Conservation (phyloP, 805 yeast species). For the Candida awuae region DNA sequence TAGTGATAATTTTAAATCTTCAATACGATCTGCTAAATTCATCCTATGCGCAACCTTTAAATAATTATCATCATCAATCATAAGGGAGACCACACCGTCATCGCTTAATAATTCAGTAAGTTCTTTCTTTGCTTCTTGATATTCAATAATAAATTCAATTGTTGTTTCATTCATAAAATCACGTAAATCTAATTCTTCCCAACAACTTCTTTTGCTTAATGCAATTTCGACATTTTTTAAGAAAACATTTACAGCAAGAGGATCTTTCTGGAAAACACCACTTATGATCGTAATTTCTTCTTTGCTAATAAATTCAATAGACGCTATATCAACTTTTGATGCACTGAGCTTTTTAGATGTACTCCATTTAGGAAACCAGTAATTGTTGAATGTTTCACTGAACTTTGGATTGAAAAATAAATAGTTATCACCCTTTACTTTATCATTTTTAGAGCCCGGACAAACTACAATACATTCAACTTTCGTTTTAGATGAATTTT, state of each 20-base stretch:
- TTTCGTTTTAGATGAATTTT: slow-evolving; percentile 9
- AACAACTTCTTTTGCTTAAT: slow-evolving; percentile 26
- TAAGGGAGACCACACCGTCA: slow-evolving; percentile 13
- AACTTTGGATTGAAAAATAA: slow-evolving; percentile 21
- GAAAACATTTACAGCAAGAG: neutral
- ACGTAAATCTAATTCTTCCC: slow-evolving; percentile 38
- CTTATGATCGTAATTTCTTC: slow-evolving; percentile 25
- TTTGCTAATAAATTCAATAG: slow-evolving; percentile 38
- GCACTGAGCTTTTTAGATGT: slow-evolving; percentile 8
- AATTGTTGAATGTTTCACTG: slow-evolving; percentile 27
- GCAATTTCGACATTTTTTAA: neutral
- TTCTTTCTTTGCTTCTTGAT: slow-evolving; percentile 25
- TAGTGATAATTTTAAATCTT: slow-evolving; percentile 48
- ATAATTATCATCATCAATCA: slow-evolving; percentile 15
- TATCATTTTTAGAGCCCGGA: slow-evolving; percentile 7
- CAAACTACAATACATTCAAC: slow-evolving; percentile 28
- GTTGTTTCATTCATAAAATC: slow-evolving; percentile 29
- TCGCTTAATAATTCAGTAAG: slow-evolving; percentile 24
- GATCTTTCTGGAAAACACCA: slow-evolving; percentile 3
- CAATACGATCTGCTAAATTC: slow-evolving; percentile 42
- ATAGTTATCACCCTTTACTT: slow-evolving; percentile 9
- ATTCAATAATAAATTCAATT: slow-evolving; percentile 32
- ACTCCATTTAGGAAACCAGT: slow-evolving; percentile 31
- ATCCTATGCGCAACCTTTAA: slow-evolving; percentile 36
- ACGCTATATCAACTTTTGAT: slow-evolving; percentile 33